phyloP scores from a whole-genome alignment of 257 asterid genomes.

The Datura wrightii region DNA sequence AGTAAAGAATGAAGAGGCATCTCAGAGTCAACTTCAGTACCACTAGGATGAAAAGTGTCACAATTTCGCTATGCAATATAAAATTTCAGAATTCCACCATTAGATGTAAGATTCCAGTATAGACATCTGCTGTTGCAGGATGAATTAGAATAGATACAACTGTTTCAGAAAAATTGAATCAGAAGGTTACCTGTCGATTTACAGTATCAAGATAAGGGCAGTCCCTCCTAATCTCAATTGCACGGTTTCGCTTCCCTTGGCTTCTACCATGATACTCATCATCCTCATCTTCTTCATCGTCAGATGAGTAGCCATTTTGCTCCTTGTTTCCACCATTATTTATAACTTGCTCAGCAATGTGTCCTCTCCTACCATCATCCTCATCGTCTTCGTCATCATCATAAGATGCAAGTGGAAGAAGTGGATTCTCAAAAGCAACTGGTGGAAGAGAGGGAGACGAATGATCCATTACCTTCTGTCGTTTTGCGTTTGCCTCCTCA shows the following conservation, averaged over 20 bases:
- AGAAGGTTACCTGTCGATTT: constrained; percentile 81
- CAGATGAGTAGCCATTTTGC: constrained; percentile 41
- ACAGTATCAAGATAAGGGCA: constrained; percentile 98
- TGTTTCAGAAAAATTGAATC: constrained; percentile 11
- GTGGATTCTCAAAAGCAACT: constrained; percentile 65
- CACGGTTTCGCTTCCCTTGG: constrained; percentile 57
- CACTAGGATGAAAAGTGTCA: not conserved
- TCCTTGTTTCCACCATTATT: constrained; percentile 35
- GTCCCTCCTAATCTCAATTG: constrained; percentile 81
- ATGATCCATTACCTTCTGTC: constrained; percentile 56
- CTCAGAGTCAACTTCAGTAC: not conserved
- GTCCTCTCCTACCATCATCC: constrained; percentile 40
- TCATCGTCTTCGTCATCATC: constrained; percentile 72
- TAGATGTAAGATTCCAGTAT: not conserved
- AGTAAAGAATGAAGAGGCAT: not conserved
- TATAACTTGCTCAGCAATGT: constrained; percentile 32
- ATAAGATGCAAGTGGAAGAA: constrained; percentile 83
- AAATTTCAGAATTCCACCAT: not conserved
- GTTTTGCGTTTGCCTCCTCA: constrained; percentile 55
- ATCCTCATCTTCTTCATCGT: constrained; percentile 43
- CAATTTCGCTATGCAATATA: not conserved
- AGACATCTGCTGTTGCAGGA: not conserved
- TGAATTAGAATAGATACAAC: constrained; percentile 11
- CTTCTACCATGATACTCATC: constrained; percentile 55
- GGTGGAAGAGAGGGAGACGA: constrained; percentile 37